Evolutionary conservation across 1,284 basidiomycete genomes (phyloP), one percentile per base, ranked within the genome.

Genomic region (Malassezia nana): DNA sequence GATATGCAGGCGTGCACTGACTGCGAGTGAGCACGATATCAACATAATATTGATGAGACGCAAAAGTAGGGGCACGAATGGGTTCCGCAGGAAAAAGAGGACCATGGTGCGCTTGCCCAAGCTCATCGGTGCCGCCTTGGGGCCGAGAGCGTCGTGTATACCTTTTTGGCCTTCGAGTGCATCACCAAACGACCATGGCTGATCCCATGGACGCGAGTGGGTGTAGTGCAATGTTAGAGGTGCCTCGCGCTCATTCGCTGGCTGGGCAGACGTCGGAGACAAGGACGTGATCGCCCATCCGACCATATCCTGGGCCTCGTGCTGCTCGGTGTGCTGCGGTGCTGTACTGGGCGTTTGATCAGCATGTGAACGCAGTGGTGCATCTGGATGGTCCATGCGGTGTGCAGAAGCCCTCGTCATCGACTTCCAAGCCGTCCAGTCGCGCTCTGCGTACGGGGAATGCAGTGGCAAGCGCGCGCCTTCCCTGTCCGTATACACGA

Each of bases 11-110:
- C 80, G 81, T 58, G 88, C 82, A 2, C 87, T 87, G 38, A 91
- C 78, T 0, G 81, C 89, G 31, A 92, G 80, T 1, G 87, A 85
- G 38, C 83, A 79, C 15, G 84, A 81, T 3, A 86, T 89, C 64
- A 91, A 85, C 2, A 82, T 78, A 53, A 92, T 82, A 68, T 91
- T 91, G 74, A 85, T 80, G 58, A 87, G 79, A 53, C 89, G 84
- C 72, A 89, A 87, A 31, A 91, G 78, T 81, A 92, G 62, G 51
- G 62, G 67, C 20, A 69, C 65, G 30, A 64, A 63, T 74, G 77
- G 46, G 42, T 62, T 76, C 72, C 70, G 48, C 63, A 74, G 52
- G 41, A 69, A 58, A 50, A 67, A 74, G 49, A 56, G 57, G 44
- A 20, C 31, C 43, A 46, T 12, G 20, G 28, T 38, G 25, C 44